phyloP scores from a whole-genome alignment of 345 rosid species.

The Citrus australasica region DNA sequence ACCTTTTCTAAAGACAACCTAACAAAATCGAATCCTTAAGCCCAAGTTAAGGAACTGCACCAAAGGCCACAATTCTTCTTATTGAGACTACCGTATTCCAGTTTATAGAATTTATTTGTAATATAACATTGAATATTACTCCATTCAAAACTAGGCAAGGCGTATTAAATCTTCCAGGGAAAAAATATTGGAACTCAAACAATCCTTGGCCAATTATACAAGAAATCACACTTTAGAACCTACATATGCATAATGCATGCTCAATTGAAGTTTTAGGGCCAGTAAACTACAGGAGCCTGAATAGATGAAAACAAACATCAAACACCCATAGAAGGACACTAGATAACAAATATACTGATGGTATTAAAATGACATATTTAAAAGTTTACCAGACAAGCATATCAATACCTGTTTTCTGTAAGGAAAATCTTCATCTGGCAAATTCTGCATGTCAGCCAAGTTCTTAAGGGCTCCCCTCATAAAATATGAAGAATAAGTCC shows the following conservation, averaged over 20 bases:
- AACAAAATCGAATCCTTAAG: no score
- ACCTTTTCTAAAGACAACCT: neutral
- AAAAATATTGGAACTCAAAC: neutral
- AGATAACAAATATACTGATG: neutral
- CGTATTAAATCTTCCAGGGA: neutral
- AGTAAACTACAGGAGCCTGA: neutral
- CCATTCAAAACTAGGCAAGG: no score
- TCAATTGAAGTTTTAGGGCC: neutral
- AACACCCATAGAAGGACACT: neutral
- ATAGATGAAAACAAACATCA: neutral
- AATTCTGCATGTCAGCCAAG: constrained; percentile 74
- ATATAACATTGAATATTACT: no score
- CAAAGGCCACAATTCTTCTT: no score
- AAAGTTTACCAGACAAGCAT: neutral
- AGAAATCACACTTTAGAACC: neutral
- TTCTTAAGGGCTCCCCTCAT: constrained; percentile 73
- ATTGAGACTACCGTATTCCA: neutral
- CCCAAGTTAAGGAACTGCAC: neutral
- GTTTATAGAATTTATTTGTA: neutral
- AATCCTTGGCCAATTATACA: neutral
- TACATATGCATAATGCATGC: neutral
- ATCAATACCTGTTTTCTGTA: constrained; percentile 72
- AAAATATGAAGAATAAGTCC: constrained; percentile 64
- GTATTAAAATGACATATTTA: neutral
- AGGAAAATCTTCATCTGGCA: constrained; percentile 86